Evolutionary conservation across 805 yeast genomes (phyloP).

Genomic region (Debaryomyces prosopidis): DNA sequence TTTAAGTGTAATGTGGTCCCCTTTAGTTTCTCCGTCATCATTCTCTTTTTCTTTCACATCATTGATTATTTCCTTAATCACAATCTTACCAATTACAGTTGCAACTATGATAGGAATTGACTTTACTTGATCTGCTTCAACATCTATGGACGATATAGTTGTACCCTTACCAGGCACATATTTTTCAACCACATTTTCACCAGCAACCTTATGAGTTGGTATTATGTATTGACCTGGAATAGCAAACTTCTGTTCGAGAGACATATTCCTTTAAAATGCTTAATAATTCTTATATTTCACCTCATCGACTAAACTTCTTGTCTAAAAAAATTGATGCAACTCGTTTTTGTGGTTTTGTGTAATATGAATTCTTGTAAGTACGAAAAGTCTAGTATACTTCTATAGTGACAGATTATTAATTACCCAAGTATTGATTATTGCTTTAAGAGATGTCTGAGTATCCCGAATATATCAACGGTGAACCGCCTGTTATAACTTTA

Average conservation of each 20-base stretch:
- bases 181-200: conserved; percentile 29
- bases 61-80: conserved; percentile 22
- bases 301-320: not conserved
- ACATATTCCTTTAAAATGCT: not conserved
- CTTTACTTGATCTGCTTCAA: conserved; percentile 27
- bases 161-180: conserved; percentile 70
- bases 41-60: conserved; percentile 5
- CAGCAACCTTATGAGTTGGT: conserved; percentile 47
- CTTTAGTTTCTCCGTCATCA: conserved; percentile 8
- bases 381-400: too few species aligned
- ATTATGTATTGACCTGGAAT: conserved; percentile 83
- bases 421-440: too few species aligned
- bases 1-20: conserved; percentile 14
- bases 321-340: not conserved
- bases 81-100: conserved; percentile 63
- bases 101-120: conserved; percentile 50
- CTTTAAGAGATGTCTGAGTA: conserved; percentile 20
- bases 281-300: not conserved
- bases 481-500: conserved; percentile 48
- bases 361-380: not conserved
- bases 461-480: conserved; percentile 45
- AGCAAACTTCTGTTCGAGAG: conserved; percentile 24
- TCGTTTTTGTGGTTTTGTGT: not conserved
- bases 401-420: too few species aligned
- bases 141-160: conserved; percentile 45